Conservation (phyloP, 2,329 filamentous ascomycete genomes). For the Aurifilum marmelostoma region DNA sequence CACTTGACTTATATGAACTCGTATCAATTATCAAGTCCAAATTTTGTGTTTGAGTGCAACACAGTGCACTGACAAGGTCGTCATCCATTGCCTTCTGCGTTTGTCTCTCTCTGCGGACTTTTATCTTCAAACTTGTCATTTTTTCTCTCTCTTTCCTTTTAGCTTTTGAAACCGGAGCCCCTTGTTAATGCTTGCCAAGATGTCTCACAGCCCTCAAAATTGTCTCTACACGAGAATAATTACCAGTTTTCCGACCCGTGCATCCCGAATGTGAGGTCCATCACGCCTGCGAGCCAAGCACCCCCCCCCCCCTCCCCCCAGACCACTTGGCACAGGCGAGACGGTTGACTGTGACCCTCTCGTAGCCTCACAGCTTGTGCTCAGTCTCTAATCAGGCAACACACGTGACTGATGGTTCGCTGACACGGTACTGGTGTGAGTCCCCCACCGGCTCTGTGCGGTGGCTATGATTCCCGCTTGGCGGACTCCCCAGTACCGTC, state of each 20-base stretch:
- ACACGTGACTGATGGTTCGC: too few relatives aligned
- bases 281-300: background rate
- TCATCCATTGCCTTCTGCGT: too few relatives aligned
- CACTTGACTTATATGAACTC: background rate
- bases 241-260: background rate
- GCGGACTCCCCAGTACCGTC: background rate
- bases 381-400: too few relatives aligned
- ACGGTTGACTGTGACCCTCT: background rate
- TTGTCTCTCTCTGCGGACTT: too few relatives aligned
- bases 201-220: background rate
- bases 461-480: background rate
- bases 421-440: background rate
- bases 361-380: too few relatives aligned
- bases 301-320: background rate
- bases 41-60: background rate
- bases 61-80: background rate
- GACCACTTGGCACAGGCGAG: background rate
- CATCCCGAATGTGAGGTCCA: background rate
- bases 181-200: background rate
- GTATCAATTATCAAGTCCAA: background rate
- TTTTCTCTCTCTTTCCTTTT: background rate
- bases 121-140: background rate
- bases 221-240: background rate
- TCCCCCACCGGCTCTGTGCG: background rate
- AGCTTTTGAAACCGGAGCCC: background rate